Base-by-base conservation (phyloP, 495 filamentous ascomycete species). In the Penicillium goetzii region DNA sequence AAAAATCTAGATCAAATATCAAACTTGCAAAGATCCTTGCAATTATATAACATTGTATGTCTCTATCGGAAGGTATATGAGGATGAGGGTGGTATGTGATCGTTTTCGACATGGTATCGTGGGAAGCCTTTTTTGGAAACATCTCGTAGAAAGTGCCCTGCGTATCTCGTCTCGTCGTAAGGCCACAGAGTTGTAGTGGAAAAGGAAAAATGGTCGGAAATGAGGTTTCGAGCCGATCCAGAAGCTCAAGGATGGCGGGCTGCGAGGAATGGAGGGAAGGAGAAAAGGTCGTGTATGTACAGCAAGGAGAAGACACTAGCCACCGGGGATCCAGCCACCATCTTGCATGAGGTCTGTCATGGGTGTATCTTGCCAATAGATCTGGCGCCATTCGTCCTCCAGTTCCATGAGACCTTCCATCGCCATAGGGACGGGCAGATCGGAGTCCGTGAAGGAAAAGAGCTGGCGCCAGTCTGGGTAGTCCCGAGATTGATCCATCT, bases 341-440 rank as follows among this genome's bases (percentile, higher is more conserved):
- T 82, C 80, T 32, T 76, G 76, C 38, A 82, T 66, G 30, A 82
- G 66, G 63, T 81, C 80, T 15, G 78, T 71, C 75, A 82, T 76
- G 0, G 78, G 77, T 1, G 74, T 74, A 32, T 82, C 80, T 60
- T 81, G 78, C 80, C 76, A 79, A 60, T 82, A 82, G 3, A 82
- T 76, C 61, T 81, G 78, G 19, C 80, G 74, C 80, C 80, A 82
- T 63, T 82, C 80, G 32, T 82, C 76, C 65, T 82, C 80, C 41
- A 82, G 60, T 51, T 81, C 78, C 17, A 76, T 71, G 0, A 81
- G 62, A 12, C 75, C 77, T 33, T 81, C 80, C 36, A 79, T 68
- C 14, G 74, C 62, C 63, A 78, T 76, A 8, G 78, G 78, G 8
- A 75, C 68, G 6, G 80, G 74, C 26, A 80, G 70, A 34, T 81